Evolutionary conservation across 768 basidiomycete species (phyloP).

Genomic region (Suillus subluteus): DNA sequence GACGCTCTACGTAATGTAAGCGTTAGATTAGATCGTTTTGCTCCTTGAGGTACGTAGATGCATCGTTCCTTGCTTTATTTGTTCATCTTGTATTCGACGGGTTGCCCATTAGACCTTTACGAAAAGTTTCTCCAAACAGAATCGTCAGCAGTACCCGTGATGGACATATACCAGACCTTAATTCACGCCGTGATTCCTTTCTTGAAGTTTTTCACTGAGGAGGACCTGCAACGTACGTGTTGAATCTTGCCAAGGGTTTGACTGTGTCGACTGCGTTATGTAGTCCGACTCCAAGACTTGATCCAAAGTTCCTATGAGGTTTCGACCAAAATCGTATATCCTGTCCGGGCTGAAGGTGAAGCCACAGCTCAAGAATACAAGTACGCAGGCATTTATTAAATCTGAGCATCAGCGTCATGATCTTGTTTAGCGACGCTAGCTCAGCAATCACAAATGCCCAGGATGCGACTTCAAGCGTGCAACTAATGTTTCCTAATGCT

Average conservation of each 20-base stretch:
- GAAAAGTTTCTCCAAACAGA: constrained; percentile 15
- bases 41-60: constrained; percentile 47
- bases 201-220: constrained; percentile 23
- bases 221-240: constrained; percentile 26
- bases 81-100: constrained; percentile 25
- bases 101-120: constrained; percentile 25
- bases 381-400: not conserved
- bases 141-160: constrained; percentile 6
- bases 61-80: constrained; percentile 30
- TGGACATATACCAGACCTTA: constrained; percentile 14
- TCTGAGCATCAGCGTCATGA: not conserved
- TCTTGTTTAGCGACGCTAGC: not conserved
- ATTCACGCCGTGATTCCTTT: constrained; percentile 26
- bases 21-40: constrained; percentile 47
- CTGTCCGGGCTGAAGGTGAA: not conserved
- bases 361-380: not conserved
- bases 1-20: constrained; percentile 52
- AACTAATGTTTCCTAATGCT: not conserved
- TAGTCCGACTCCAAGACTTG: constrained; percentile 4
- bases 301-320: not conserved
- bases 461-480: not conserved
- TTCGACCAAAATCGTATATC: not conserved
- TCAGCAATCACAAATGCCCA: not conserved
- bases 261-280: not conserved
- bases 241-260: not conserved